Evolutionary conservation across 768 basidiomycete genomes (phyloP).

Genomic region (Xanthoconium stramineum): DNA sequence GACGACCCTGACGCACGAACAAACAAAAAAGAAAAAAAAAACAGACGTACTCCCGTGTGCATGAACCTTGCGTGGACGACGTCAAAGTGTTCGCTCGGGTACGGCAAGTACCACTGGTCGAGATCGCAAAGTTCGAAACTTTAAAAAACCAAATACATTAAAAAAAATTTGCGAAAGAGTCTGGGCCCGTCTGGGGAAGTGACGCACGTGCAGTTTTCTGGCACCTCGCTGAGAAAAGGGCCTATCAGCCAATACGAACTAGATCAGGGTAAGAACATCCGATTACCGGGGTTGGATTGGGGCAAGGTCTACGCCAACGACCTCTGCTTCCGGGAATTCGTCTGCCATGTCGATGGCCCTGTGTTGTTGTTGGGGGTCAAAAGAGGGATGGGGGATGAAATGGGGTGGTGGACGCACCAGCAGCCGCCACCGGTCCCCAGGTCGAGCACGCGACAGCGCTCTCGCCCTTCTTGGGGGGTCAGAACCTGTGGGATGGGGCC

Average conservation of each 20-base stretch:
- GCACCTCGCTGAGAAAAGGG: conserved; percentile 47
- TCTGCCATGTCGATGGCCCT: conserved; percentile 76
- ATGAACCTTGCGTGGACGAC: conserved; percentile 68
- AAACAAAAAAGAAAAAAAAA: conserved; percentile 1
- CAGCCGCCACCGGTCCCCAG: conserved; percentile 64
- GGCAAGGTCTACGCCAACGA: conserved; percentile 68
- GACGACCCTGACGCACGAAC: background rate
- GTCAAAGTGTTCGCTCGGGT: conserved; percentile 61
- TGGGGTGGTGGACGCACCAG: conserved; percentile 41
- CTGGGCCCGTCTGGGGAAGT: background rate
- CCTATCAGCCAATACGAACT: conserved; percentile 11
- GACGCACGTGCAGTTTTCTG: conserved; percentile 71
- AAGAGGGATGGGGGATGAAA: background rate
- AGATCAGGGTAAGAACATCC: background rate
- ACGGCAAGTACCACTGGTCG: conserved; percentile 57
- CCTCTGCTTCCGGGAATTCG: conserved; percentile 63
- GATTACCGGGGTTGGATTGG: conserved; percentile 67
- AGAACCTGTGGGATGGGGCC: conserved; percentile 62
- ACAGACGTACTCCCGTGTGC: conserved; percentile 53
- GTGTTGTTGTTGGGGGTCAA: conserved; percentile 3
- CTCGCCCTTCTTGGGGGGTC: conserved; percentile 32
- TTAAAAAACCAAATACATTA: conserved; percentile 4
- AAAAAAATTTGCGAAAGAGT: background rate
- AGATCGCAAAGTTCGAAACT: conserved; percentile 75
- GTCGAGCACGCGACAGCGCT: conserved; percentile 51